Evolutionary conservation across 805 yeast species (phyloP).

Genomic region (Yueomyces sinensis): DNA sequence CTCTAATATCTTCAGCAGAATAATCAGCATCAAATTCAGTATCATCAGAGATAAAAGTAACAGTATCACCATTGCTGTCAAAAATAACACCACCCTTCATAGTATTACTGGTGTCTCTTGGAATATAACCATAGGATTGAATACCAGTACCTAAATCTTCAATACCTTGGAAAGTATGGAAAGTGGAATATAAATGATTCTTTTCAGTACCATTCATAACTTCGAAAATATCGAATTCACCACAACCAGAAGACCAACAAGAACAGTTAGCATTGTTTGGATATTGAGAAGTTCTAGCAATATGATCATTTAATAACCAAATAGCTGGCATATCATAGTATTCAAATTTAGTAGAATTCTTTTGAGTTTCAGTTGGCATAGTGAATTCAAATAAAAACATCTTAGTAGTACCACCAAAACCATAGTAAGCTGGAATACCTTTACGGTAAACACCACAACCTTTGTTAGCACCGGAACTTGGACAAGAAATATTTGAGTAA

Average conservation of each 20-base stretch:
- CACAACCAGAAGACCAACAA: conserved; percentile 69
- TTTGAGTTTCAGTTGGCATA: conserved; percentile 43
- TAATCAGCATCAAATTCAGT: conserved; percentile 35
- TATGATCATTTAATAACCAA: conserved; percentile 61
- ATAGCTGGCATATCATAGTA: conserved; percentile 59
- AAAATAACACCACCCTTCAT: conserved; percentile 66
- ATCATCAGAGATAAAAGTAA: conserved; percentile 43
- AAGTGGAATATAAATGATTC: conserved; percentile 44
- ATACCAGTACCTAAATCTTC: conserved; percentile 50
- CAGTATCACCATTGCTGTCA: conserved; percentile 43
- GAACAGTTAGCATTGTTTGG: conserved; percentile 47
- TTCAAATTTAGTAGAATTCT: conserved; percentile 22
- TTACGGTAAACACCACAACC: conserved; percentile 70
- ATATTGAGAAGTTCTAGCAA: conserved; percentile 66
- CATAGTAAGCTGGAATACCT: conserved; percentile 67
- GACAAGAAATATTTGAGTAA: conserved; percentile 45
- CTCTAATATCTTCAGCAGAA: conserved; percentile 28
- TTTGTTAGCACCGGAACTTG: conserved; percentile 34
- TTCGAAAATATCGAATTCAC: conserved; percentile 69
- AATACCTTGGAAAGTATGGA: conserved; percentile 61
- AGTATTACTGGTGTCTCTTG: conserved; percentile 34
- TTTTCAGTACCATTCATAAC: conserved; percentile 51
- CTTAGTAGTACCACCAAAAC: conserved; percentile 52
- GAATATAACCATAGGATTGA: conserved; percentile 37
- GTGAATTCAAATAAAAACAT: conserved; percentile 61